Evolutionary conservation across 2,329 filamentous ascomycete genomes (phyloP), one percentile per base, ranked within the genome.

Genomic region (Sclerotinia nivalis): DNA sequence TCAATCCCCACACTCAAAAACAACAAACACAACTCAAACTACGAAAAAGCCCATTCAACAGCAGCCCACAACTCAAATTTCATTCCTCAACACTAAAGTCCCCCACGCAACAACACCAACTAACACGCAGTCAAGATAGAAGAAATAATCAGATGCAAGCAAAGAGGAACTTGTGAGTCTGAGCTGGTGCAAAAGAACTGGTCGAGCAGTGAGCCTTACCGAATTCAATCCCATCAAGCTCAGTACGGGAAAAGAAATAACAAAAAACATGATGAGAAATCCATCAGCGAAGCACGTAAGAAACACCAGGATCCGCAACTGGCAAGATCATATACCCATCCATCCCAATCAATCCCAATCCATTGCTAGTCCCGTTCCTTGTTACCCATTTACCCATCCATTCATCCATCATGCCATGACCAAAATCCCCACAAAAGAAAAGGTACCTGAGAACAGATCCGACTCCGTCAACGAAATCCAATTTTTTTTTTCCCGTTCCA

Each of bases 231-330:
- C 20, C 15, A 52, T 25, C n/a, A 13, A 65, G 40, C 61, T 20
- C 34, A 25, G 22, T 13, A 43, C 1, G 10, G 8, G 10, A 58
- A 59, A 59, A 45, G 28, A 25, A 68, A 60, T 25, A n/a, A 50
- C 9, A 68, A 31, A 68, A 66, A 6, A n/a, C 2, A 25, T 13
- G 61, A 40, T 40, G 47, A 65, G 34, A 28, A 52, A 52, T 65
- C 47, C 47, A 61, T 68, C 54, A 61, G 28, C 4, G 13, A 49
- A 10, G 43, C 54, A 28, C 55, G 43, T 47, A 68, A 52, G 65
- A 68, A 68, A 61, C 43, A 60, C 65, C 47, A 40, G 61, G 34
- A 65, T 54, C 61, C 61, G 61, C 61, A 49, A 65, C 52, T 65
- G 47, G 61, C 61, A 34, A 65, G 31, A 65, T 65, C 61, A 52